These are phyloP conservation scores for Trichoderma harzianum DNA, from an alignment of 2,329 filamentous ascomycete species.

Conservation along the genomic window DNA sequence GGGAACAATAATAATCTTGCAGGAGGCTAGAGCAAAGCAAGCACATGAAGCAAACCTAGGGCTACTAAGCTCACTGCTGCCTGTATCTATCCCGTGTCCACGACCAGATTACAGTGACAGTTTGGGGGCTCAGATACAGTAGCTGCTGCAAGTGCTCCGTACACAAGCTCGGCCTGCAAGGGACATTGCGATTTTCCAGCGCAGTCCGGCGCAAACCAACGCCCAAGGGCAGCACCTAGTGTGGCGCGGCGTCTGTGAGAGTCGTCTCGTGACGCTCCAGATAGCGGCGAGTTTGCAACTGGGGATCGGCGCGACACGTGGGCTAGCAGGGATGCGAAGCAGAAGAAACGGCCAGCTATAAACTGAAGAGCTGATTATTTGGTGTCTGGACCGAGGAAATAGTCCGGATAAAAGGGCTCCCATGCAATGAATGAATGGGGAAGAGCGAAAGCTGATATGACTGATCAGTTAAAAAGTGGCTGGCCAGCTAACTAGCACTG, in stretches of 20 bases:
- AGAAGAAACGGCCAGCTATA: neutral
- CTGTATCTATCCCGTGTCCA: neutral
- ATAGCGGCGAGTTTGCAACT: slow-evolving; percentile 6
- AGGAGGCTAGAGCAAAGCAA: neutral
- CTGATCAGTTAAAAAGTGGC: neutral
- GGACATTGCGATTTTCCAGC: neutral
- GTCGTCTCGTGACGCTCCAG: slow-evolving; percentile 1
- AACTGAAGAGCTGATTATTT: neutral
- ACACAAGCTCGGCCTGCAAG: neutral
- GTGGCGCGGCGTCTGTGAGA: neutral
- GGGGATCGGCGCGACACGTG: slow-evolving; percentile 22
- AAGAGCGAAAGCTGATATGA: neutral
- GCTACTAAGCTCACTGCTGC: neutral
- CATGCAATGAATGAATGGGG: neutral
- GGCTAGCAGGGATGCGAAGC: slow-evolving; percentile 19
- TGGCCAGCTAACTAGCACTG: neutral
- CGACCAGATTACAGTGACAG: neutral
- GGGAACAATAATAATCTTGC: neutral
- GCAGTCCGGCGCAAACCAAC: slow-evolving; percentile 16
- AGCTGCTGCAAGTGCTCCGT: neutral
- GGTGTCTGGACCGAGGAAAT: neutral
- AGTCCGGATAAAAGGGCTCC: neutral
- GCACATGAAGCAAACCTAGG: neutral
- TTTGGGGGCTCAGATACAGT: neutral
- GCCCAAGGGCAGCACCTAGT: slow-evolving; percentile 1